These are phyloP conservation scores for Leucosporidium scottii DNA, from an alignment of 768 basidiomycete species.

Conservation along the genomic window DNA sequence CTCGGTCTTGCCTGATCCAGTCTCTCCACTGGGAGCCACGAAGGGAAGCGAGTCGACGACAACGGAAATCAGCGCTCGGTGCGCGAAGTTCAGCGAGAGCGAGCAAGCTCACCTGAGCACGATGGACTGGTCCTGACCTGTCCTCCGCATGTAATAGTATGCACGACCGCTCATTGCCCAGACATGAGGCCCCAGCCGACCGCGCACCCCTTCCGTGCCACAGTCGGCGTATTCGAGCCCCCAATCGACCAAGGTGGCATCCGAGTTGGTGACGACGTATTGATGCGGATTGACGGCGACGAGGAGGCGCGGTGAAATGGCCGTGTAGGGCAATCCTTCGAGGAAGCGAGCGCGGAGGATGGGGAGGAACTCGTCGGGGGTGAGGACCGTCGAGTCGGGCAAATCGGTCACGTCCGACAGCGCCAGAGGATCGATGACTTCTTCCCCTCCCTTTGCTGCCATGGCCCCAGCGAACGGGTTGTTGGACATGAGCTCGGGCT, in stretches of 20 bases:
- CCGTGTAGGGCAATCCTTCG: constrained; percentile 73
- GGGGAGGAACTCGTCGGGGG: constrained; percentile 71
- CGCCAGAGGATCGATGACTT: constrained; percentile 29
- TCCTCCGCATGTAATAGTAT: constrained; percentile 93
- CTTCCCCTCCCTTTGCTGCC: background rate
- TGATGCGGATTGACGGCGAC: constrained; percentile 92
- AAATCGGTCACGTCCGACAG: constrained; percentile 54
- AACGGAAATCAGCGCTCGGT: too few species aligned
- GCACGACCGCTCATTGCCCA: constrained; percentile 85
- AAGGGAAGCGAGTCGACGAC: too few species aligned
- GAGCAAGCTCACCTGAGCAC: constrained; percentile 63
- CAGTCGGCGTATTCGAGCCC: constrained; percentile 71
- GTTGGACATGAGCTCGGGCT: too few species aligned
- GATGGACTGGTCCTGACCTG: constrained; percentile 84
- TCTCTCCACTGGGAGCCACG: constrained; percentile 62
- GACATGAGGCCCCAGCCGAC: constrained; percentile 67
- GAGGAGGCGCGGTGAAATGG: constrained; percentile 60
- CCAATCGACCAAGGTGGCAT: constrained; percentile 76
- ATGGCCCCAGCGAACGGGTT: too few species aligned
- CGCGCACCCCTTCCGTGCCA: constrained; percentile 45
- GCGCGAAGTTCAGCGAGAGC: background rate
- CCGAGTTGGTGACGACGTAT: constrained; percentile 73
- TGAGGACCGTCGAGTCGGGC: constrained; percentile 56
- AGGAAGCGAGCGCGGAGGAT: constrained; percentile 81
- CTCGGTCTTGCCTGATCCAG: constrained; percentile 89